Evolutionary conservation across 345 rosid genomes (phyloP).

Genomic region (Zanthoxylum bungeanum): DNA sequence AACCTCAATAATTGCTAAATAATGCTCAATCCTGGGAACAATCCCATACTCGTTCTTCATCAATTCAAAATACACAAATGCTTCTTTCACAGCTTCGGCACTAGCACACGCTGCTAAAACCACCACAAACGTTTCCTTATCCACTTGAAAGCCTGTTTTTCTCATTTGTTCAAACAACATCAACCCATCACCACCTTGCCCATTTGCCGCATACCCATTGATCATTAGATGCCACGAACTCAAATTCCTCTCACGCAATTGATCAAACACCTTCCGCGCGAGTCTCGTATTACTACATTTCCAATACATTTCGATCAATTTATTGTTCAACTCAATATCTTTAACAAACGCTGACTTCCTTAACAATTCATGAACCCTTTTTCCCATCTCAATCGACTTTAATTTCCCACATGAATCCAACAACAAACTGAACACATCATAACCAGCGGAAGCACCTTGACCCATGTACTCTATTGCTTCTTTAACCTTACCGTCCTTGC

Average conservation of each 20-base stretch:
- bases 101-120: slow-evolving; percentile 44
- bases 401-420: slow-evolving; percentile 31
- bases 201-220: slow-evolving; percentile 38
- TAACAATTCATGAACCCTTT: slow-evolving; percentile 34
- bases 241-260: slow-evolving; percentile 41
- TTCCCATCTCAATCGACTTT: slow-evolving; percentile 37
- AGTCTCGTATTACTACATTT: slow-evolving; percentile 34
- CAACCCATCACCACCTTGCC: slow-evolving; percentile 40
- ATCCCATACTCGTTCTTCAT: slow-evolving; percentile 39
- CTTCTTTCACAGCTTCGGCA: slow-evolving; percentile 35
- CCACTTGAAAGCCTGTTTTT: slow-evolving; percentile 20
- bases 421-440: slow-evolving; percentile 31
- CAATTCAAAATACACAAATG: slow-evolving; percentile 30
- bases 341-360: slow-evolving; percentile 28
- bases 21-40: slow-evolving; percentile 39
- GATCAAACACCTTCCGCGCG: slow-evolving; percentile 54
- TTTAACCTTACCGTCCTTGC: slow-evolving; percentile 45
- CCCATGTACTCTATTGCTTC: slow-evolving; percentile 36
- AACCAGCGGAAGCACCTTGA: slow-evolving; percentile 31
- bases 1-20: slow-evolving; percentile 34
- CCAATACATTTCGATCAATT: slow-evolving; percentile 30
- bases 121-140: slow-evolving; percentile 31
- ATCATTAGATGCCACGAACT: slow-evolving; percentile 46
- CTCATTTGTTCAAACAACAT: slow-evolving; percentile 46
- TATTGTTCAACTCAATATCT: slow-evolving; percentile 34